phyloP scores from a whole-genome alignment of 2,329 filamentous ascomycete species.

The Neofusicoccum sp. region DNA sequence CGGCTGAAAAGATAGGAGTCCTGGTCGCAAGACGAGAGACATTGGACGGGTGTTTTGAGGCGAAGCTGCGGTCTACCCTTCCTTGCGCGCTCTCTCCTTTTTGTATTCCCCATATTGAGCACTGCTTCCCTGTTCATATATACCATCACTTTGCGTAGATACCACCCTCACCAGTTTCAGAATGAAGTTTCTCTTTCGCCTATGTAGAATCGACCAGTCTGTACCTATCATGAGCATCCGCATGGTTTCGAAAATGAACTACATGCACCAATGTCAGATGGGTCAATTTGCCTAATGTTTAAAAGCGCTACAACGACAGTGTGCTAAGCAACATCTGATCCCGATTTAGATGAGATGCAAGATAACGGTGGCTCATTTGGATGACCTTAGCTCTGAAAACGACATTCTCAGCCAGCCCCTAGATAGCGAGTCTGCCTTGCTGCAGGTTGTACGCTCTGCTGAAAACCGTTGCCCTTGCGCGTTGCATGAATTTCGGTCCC shows the following conservation, averaged over 20 bases:
- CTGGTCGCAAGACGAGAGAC: not conserved
- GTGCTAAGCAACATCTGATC: not conserved
- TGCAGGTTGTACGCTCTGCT: too few species aligned
- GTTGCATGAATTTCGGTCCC: too few species aligned
- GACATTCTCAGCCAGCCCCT: too few species aligned
- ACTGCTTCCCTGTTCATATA: constrained; percentile 6
- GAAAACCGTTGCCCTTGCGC: too few species aligned
- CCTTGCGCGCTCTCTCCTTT: not conserved
- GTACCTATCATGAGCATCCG: too few species aligned
- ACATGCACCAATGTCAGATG: too few species aligned
- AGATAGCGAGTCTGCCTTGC: too few species aligned
- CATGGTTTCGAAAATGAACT: too few species aligned
- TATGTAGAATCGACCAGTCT: not conserved
- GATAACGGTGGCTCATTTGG: too few species aligned
- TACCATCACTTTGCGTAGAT: constrained; percentile 19
- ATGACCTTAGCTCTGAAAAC: too few species aligned
- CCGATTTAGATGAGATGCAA: too few species aligned
- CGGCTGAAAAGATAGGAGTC: not conserved
- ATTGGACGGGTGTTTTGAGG: constrained; percentile 9
- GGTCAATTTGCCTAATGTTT: too few species aligned
- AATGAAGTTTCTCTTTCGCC: not conserved
- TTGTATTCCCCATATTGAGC: not conserved
- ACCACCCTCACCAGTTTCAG: constrained; percentile 8
- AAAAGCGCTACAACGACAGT: not conserved
- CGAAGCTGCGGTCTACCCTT: constrained; percentile 9